A percentile compares a stretch with the other conserved stretches of the same genome.
These are phyloP conservation scores for Colletotrichum eremochloae DNA, from an alignment of 2,329 filamentous ascomycete genomes.

Conservation along the genomic window DNA sequence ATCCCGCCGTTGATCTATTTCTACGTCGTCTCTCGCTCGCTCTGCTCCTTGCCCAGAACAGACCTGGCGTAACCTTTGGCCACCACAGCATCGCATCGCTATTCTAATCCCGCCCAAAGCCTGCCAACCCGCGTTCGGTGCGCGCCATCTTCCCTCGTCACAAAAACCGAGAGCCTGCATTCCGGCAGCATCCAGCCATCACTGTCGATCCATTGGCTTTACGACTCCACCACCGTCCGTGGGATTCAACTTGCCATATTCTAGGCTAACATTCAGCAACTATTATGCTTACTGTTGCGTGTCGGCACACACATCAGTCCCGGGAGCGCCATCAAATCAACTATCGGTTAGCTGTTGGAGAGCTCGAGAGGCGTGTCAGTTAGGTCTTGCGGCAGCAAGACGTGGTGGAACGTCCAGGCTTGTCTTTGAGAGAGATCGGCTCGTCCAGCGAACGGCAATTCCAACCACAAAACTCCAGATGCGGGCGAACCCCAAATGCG, in stretches of 20 bases:
- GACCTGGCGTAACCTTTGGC: constrained; percentile 25
- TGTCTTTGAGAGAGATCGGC: constrained; percentile 21
- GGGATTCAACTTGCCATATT: constrained; percentile 21
- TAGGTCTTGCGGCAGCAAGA: constrained; percentile 31
- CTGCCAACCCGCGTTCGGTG: constrained; percentile 9
- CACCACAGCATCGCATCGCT: constrained; percentile 28
- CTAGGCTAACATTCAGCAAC: constrained; percentile 17
- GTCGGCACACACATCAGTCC: constrained; percentile 26
- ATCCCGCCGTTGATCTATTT: constrained; percentile 40
- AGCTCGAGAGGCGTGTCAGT: constrained; percentile 20
- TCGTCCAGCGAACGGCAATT: constrained; percentile 12
- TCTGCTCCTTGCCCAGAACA: constrained; percentile 23
- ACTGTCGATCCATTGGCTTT: constrained; percentile 7
- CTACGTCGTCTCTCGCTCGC: constrained; percentile 22
- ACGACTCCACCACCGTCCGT: constrained; percentile 13
- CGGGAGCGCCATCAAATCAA: constrained; percentile 16
- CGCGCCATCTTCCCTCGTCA: constrained; percentile 12
- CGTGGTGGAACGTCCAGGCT: constrained; percentile 33
- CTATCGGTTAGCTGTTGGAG: constrained; percentile 2
- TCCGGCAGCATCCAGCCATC: constrained; percentile 10
- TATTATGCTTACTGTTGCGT: constrained; percentile 38
- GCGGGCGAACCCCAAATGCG: constrained; percentile 49
- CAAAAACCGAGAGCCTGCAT: constrained; percentile 9
- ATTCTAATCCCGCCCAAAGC: constrained; percentile 4
- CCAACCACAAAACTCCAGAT: constrained; percentile 30